Conservation (phyloP, 345 rosid species). For the Leavenworthia alabamica region DNA sequence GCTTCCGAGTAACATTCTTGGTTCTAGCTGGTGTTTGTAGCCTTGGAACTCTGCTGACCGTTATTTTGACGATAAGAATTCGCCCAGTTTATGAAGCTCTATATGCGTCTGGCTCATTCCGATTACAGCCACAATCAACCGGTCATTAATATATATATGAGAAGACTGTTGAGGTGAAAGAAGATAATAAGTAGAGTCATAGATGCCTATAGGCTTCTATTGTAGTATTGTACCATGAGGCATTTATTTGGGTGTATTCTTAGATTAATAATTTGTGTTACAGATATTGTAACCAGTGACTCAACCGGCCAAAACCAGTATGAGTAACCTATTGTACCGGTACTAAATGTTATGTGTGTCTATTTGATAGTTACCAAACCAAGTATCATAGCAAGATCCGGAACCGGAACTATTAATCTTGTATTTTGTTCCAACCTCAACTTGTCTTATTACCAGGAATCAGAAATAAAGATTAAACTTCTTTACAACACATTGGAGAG, state of each 20-base stretch:
- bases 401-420: too few relatives aligned
- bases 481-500: too few relatives aligned
- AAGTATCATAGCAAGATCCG: too few relatives aligned
- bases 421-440: too few relatives aligned
- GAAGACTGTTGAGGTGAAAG: neutral
- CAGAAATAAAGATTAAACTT: too few relatives aligned
- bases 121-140: conserved; percentile 39
- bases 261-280: neutral
- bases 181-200: neutral
- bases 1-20: conserved; percentile 76
- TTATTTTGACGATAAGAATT: conserved; percentile 60
- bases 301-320: neutral
- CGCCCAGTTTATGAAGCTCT: conserved; percentile 91
- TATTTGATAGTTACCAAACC: neutral
- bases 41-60: conserved; percentile 55
- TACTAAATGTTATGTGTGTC: neutral
- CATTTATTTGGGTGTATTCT: conserved; percentile 7
- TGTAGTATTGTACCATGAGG: neutral
- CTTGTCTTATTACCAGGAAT: too few relatives aligned
- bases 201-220: conserved; percentile 3
- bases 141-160: neutral
- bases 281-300: neutral
- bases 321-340: neutral
- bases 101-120: conserved; percentile 72
- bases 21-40: conserved; percentile 70